Conservation (phyloP, 1,284 basidiomycete species). For the Sporisorium reilianum region DNA sequence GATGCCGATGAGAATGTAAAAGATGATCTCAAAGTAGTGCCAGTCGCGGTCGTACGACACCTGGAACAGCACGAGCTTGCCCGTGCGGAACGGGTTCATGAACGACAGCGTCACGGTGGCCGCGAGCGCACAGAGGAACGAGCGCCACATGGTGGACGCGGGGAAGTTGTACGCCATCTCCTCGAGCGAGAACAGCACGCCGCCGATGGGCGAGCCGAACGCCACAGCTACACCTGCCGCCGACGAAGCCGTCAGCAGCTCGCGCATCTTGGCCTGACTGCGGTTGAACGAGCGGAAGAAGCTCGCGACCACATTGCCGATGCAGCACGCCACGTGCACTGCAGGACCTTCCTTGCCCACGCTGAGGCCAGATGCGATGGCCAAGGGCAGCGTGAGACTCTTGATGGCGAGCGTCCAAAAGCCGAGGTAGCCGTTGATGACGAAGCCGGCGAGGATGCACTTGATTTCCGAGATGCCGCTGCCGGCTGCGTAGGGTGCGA, state of each 20-base stretch:
- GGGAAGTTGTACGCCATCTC: conserved; percentile 90
- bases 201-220: conserved; percentile 96
- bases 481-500: conserved; percentile 95
- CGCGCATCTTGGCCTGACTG: conserved; percentile 95
- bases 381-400: conserved; percentile 85
- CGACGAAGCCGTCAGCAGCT: conserved; percentile 93
- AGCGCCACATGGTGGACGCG: conserved; percentile 97
- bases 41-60: conserved; percentile 97
- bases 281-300: conserved; percentile 84
- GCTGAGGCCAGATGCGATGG: conserved; percentile 91
- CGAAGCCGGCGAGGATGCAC: conserved; percentile 95
- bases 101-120: conserved; percentile 96
- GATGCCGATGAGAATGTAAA: conserved; percentile 91
- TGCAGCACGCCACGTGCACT: conserved; percentile 95
- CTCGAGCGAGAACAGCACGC: conserved; percentile 86
- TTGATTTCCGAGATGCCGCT: conserved; percentile 99
- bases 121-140: conserved; percentile 95
- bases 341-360: conserved; percentile 99
- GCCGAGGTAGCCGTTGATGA: conserved; percentile 94
- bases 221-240: conserved; percentile 97
- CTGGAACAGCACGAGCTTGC: conserved; percentile 97
- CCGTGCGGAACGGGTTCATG: conserved; percentile 98
- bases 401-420: conserved; percentile 94
- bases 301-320: conserved; percentile 87
- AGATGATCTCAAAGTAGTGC: conserved; percentile 99